A percentile compares a stretch with the other conserved stretches of the same genome.
Conservation (phyloP, 2,329 filamentous ascomycete genomes). For the Chrysosporium keratinophilum region DNA sequence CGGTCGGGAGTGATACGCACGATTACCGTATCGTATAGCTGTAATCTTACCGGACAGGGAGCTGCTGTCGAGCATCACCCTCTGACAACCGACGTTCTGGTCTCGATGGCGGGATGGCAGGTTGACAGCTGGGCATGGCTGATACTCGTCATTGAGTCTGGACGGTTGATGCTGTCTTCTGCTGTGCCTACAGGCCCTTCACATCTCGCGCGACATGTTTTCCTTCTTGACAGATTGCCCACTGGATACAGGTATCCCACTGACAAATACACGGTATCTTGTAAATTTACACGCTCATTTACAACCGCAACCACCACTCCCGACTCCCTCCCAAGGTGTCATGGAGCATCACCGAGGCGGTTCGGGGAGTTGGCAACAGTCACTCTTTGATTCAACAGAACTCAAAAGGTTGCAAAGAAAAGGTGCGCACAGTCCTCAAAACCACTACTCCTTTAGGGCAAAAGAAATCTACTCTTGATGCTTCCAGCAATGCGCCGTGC, state of each 20-base stretch:
- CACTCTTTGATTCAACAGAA: too few species aligned
- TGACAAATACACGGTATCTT: neutral
- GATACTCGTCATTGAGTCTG: too few species aligned
- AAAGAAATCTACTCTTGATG: too few species aligned
- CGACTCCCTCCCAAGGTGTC: too few species aligned
- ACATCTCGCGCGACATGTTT: neutral
- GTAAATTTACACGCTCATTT: constrained; percentile 2
- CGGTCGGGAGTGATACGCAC: constrained; percentile 4
- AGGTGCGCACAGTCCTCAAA: too few species aligned
- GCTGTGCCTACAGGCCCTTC: neutral
- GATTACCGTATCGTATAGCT: neutral
- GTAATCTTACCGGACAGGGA: neutral
- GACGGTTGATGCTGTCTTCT: neutral
- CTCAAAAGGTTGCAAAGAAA: too few species aligned
- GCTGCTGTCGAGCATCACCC: neutral
- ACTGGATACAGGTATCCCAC: neutral
- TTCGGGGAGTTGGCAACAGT: too few species aligned
- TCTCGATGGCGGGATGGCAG: neutral
- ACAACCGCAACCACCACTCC: neutral
- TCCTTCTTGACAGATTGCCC: neutral
- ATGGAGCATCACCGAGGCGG: too few species aligned
- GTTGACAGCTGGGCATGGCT: neutral
- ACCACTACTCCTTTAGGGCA: too few species aligned
- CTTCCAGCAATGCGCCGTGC: too few species aligned
- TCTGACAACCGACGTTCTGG: neutral